Percentiles rank a stretch among this genome's conserved stretches.
Evolutionary conservation across 1,284 basidiomycete species (phyloP).

Genomic region (Leccinum huronense): DNA sequence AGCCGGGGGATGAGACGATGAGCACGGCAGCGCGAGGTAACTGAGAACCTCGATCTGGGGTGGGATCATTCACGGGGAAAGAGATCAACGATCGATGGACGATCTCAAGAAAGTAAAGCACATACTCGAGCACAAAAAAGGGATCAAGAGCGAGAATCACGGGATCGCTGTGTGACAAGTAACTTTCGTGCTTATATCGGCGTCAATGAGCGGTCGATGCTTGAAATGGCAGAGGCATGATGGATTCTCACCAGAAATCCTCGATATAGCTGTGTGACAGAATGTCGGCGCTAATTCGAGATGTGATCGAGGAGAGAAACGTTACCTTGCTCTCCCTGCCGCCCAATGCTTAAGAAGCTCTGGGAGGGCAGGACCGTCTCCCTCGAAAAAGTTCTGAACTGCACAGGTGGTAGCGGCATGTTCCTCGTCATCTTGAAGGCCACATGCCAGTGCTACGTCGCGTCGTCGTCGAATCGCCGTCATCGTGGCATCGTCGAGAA

Average conservation of each 20-base stretch:
- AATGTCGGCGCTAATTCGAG: constrained; percentile 2
- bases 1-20: constrained; percentile 86
- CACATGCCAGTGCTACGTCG: constrained; percentile 20
- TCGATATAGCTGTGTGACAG: constrained; percentile 82
- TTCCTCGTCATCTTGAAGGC: constrained; percentile 67
- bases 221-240: neutral
- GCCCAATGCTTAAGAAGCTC: constrained; percentile 78
- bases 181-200: constrained; percentile 77
- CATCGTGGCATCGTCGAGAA: constrained; percentile 59
- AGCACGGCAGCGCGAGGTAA: constrained; percentile 87
- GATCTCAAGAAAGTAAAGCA: constrained; percentile 11
- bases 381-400: constrained; percentile 74
- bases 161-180: constrained; percentile 88
- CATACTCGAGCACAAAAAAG: constrained; percentile 97
- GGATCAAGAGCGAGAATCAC: constrained; percentile 94
- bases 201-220: neutral
- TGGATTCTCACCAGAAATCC: constrained; percentile 82
- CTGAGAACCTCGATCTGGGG: constrained; percentile 86
- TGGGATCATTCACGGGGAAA: constrained; percentile 81
- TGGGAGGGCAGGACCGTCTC: constrained; percentile 81
- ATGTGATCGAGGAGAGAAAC: constrained; percentile 16
- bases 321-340: constrained; percentile 61
- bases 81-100: constrained; percentile 1
- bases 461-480: no score
- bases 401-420: constrained; percentile 69